phyloP scores from a whole-genome alignment of 1,139 yeast species.

The Lodderomyces theae region DNA sequence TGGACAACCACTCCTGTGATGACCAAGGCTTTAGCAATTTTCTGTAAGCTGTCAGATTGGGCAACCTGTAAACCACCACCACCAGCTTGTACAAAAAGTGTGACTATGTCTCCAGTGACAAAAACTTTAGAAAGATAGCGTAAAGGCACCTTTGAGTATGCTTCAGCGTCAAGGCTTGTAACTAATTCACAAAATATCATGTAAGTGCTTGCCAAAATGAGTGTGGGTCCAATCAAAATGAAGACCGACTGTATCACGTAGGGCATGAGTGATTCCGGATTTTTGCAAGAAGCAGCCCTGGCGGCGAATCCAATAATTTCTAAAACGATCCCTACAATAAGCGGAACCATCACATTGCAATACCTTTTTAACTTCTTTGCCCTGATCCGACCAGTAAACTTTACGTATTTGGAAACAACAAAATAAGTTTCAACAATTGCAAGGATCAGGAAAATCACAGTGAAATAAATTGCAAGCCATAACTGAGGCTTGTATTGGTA shows the following conservation, averaged over 20 bases:
- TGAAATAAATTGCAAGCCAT: not conserved
- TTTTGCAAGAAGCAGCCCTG: not conserved
- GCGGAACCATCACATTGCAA: conserved; percentile 1
- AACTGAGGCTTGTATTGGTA: not conserved
- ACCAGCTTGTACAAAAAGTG: not conserved
- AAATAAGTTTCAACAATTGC: not conserved
- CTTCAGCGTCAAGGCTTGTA: not conserved
- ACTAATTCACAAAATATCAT: conserved; percentile 1
- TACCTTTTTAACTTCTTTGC: not conserved
- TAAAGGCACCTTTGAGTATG: not conserved
- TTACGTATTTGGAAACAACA: not conserved
- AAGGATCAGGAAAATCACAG: not conserved
- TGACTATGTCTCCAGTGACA: conserved; percentile 1
- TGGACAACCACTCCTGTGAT: not conserved
- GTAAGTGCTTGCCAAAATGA: conserved; percentile 1
- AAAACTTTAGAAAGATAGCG: not conserved
- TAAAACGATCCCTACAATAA: not conserved
- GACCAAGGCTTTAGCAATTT: not conserved
- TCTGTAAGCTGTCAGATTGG: not conserved
- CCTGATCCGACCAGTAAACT: not conserved
- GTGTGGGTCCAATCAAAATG: conserved; percentile 1
- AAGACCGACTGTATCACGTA: not conserved
- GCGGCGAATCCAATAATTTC: not conserved
- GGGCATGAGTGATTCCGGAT: not conserved
- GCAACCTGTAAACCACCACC: conserved; percentile 1